Evolutionary conservation across 2,329 filamentous ascomycete species (phyloP), one percentile per base, ranked within the genome.

Genomic region (Fusarium tuaranense): DNA sequence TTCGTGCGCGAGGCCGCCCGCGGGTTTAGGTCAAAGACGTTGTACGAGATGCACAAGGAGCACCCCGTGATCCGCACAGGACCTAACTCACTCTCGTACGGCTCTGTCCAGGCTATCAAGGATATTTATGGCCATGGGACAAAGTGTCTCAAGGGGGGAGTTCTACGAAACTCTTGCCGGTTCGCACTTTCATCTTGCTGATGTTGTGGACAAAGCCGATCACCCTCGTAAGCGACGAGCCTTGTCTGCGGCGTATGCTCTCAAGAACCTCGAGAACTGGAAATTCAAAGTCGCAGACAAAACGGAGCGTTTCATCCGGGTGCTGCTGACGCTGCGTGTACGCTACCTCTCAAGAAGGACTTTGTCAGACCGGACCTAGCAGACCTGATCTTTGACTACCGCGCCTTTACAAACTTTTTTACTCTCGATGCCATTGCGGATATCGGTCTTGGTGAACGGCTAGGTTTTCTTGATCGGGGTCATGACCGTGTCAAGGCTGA

Each of bases 401-500:
- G 87, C 6, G 81, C 82, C 7, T 90, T 68, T n/a, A 85, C 84
- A 27, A 90, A 89, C 78, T 30, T 88, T 88, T 90, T 90, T 78
- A 88, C 87, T 0, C 81, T 90, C 16, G 88, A 90, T 67, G 88
- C 87, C 3, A 89, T 90, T 61, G 87, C 86, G 18, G 87, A 90
- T 63, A 90, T 90, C 76, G 88, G 87, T 2, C 81, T 90, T 0
- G 86, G 83, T 1, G 84, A 88, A 63, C 83, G 82, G n/a, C 83
- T 90, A 2, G 86, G 87, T 1, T 87, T 89, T 70, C 82, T 90
- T 3, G 88, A 89, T 53, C 77, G 80, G 25, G 88, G 88, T 3
- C 79, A 85, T 62, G 87, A 89, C 68, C 76, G 81, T 10, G 81
- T 85, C 41, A 81, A 80, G 4, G 86, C 84, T 4, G 82, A 86